Evolutionary conservation across 1,284 basidiomycete genomes (phyloP), one percentile per base, ranked within the genome.

Genomic region (Tremellales sp.): DNA sequence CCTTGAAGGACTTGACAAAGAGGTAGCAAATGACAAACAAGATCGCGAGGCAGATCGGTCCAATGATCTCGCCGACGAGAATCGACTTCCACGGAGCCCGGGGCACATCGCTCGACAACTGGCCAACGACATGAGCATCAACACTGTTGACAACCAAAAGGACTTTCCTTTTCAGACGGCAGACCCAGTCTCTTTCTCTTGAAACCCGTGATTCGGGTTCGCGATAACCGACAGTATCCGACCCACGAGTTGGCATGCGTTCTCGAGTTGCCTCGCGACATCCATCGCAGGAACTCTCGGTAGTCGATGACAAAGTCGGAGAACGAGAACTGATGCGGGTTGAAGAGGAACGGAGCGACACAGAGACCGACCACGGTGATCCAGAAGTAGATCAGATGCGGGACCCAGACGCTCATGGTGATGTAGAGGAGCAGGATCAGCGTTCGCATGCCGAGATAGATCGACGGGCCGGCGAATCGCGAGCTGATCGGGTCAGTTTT

Each of bases 221-320:
- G 81, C 27, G 89, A 90, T 47, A 97, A 76, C 49, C 92, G 86
- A 71, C 92, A 97, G 74, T 95, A 97, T 0, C 92, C 92, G 56
- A 95, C 93, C 92, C 92, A 97, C 4, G 91, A 94, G 73, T 94
- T 97, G 65, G 82, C 87, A 74, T 95, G 92, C n/a, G 89, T 88
- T 19, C 89, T 80, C 42, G 91, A 94, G 74, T 97, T 97, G 50
- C 92, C 92, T 54, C 92, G 83, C 43, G 85, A 92, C 90, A 97
- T 95, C 92, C 92, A 97, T 57, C 92, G 81, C 58, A 97, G 75
- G 77, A 92, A 95, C 75, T 97, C 92, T 63, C 91, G 81, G 72
- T 97, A 97, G 72, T 97, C 92, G 65, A 95, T 88, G 70, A 95
- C 82, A 71, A 94, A 97, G 73, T 97, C 92, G 44, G 88, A 81